These are phyloP conservation scores for Globisporangium abappressorium DNA, from an alignment of 352 stramenopile genomes.

Conservation along the genomic window DNA sequence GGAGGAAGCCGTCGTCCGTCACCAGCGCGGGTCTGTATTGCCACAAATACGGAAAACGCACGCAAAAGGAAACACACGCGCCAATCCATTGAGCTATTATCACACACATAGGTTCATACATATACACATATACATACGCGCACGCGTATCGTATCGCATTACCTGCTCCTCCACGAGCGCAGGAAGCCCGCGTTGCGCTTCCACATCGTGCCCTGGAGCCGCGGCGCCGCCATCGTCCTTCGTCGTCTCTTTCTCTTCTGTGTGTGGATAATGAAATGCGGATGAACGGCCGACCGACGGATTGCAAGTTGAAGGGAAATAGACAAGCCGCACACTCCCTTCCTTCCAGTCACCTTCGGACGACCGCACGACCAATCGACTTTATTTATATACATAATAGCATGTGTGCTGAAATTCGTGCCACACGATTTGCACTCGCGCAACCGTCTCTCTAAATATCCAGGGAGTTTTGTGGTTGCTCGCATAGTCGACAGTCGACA, in stretches of 20 bases:
- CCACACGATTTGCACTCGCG: neutral
- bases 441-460: neutral
- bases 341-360: conserved; percentile 5
- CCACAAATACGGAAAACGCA: neutral
- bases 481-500: no score
- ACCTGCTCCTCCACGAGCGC: conserved; percentile 61
- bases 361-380: conserved; percentile 4
- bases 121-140: neutral
- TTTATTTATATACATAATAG: no score
- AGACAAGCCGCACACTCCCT: neutral
- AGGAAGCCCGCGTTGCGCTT: conserved; percentile 71
- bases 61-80: neutral
- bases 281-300: neutral
- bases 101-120: neutral
- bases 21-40: conserved; percentile 41
- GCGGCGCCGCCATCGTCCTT: conserved; percentile 17
- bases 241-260: neutral
- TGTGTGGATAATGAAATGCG: neutral
- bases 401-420: neutral
- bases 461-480: neutral
- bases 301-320: conserved; percentile 6
- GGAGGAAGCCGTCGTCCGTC: conserved; percentile 59
- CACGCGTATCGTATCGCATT: neutral
- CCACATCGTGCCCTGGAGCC: conserved; percentile 46
- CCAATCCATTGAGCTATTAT: neutral